Evolutionary conservation across 2,329 filamentous ascomycete genomes (phyloP).

Genomic region (Trichoderma sp.): DNA sequence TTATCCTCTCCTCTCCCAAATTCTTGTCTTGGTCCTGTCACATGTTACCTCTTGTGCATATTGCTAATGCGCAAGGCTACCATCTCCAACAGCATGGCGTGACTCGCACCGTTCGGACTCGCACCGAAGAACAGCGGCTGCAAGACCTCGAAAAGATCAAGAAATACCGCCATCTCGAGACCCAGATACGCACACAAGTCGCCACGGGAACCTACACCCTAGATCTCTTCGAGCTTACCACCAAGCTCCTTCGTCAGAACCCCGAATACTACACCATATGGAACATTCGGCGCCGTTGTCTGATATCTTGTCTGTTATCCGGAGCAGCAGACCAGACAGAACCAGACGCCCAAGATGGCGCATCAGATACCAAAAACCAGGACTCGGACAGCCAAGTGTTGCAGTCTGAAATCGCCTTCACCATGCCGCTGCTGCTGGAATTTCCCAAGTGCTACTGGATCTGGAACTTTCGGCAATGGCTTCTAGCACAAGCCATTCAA

Average conservation of each 20-base stretch:
- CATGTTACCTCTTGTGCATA: background rate
- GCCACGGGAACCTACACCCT: conserved; percentile 15
- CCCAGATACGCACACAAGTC: conserved; percentile 65
- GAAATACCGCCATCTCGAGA: conserved; percentile 70
- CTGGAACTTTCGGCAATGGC: conserved; percentile 93
- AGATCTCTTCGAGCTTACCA: conserved; percentile 64
- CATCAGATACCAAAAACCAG: conserved; percentile 31
- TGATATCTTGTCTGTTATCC: conserved; percentile 59
- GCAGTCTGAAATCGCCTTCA: conserved; percentile 73
- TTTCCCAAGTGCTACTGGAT: conserved; percentile 99
- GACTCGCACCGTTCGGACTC: conserved; percentile 61
- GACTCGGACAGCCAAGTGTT: conserved; percentile 55
- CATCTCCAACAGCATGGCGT: conserved; percentile 68
- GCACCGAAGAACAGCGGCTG: conserved; percentile 67
- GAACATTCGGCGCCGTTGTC: conserved; percentile 77
- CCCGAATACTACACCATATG: conserved; percentile 90
- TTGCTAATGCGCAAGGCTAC: conserved; percentile 7
- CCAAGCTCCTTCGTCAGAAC: conserved; percentile 72
- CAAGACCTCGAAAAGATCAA: conserved; percentile 74
- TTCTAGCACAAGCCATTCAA: conserved; percentile 68
- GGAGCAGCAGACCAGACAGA: conserved; percentile 50
- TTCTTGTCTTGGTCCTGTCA: background rate
- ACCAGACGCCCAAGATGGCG: conserved; percentile 39
- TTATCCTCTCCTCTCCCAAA: background rate
- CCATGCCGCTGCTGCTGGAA: conserved; percentile 77